Base-by-base conservation (phyloP, 768 basidiomycete species). In the Kwoniella sp. region DNA sequence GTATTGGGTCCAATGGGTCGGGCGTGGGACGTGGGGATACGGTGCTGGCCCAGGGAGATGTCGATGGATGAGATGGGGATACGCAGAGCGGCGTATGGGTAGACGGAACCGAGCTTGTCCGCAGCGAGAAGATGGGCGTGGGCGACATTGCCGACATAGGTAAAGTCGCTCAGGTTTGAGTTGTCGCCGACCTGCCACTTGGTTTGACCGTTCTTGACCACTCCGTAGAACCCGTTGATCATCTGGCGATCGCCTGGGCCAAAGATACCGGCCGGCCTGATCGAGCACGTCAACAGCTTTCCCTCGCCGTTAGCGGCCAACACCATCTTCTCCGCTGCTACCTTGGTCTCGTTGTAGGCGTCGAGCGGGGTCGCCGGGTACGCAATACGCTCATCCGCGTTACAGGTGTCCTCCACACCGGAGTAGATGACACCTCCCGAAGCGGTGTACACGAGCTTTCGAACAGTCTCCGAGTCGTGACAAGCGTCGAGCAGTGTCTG, bases 61-160 rank as follows among this genome's bases (percentile, higher is more conserved):
- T 81, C 77, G 61, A 89, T 78, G 26, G 82, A 76, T 9, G 82
- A 79, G 1, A 90, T 78, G 17, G 85, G 80, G 44, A 67, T 66
- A 9, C 73, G 60, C 15, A 79, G 76, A 14, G 78, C 75, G 0
- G 80, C 78, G 20, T 80, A 76, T 0, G 80, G 77, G 11, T 79
- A 76, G 42, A 78, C 79, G 20, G 34, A 43, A 11, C 42, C 69
- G 36, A 99, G 82, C 68, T 84, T 87, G 78, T 96, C 92, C 19
- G 88, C 86, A 10, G 95, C 95, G 45, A 98, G 82, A 12, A 99
- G 77, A 71, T 99, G 95, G 3, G 91, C 92, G 64, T 86, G 82
- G 1, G 91, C 93, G 56, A 93, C 85, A 72, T 99, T 99, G 47
- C 84, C 89, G 63, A 98, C 89, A 69, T 96, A 96, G 5, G 92